These are phyloP conservation scores for Ziziphus jujuba DNA, from an alignment of 306 rosid genomes.

Conservation along the genomic window DNA sequence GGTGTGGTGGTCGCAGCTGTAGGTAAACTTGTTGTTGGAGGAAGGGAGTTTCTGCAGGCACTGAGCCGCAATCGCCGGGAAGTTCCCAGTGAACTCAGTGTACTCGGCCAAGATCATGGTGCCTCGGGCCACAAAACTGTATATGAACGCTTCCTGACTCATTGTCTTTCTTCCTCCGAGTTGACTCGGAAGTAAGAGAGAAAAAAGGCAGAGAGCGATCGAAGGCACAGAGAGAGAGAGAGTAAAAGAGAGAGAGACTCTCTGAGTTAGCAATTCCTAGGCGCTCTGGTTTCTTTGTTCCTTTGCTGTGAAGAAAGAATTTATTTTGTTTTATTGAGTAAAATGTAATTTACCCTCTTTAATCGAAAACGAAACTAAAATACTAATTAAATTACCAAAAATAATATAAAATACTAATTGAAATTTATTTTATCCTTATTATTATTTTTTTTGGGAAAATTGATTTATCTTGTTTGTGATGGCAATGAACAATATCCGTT, in stretches of 20 bases:
- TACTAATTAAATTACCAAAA: too few relatives aligned
- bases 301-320: constrained; percentile 36
- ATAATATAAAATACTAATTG: too few relatives aligned
- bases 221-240: constrained; percentile 1
- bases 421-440: too few relatives aligned
- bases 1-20: constrained; percentile 86
- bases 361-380: too few relatives aligned
- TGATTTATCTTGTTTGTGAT: too few relatives aligned
- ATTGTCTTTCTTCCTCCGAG: constrained; percentile 32
- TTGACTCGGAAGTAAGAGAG: constrained; percentile 4
- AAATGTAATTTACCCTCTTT: too few relatives aligned
- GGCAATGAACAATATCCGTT: too few relatives aligned
- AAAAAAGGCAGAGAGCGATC: background rate
- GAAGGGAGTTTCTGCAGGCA: constrained; percentile 86
- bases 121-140: constrained; percentile 91
- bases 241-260: background rate
- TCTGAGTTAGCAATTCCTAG: constrained; percentile 10
- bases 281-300: constrained; percentile 10
- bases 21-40: constrained; percentile 86
- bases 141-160: constrained; percentile 86
- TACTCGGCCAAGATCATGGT: constrained; percentile 86
- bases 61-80: constrained; percentile 89
- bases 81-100: constrained; percentile 94
- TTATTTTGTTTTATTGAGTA: background rate
- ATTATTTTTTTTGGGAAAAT: too few relatives aligned